Conservation (phyloP, 2,329 filamentous ascomycete species). For the Aspergillus glaucus region DNA sequence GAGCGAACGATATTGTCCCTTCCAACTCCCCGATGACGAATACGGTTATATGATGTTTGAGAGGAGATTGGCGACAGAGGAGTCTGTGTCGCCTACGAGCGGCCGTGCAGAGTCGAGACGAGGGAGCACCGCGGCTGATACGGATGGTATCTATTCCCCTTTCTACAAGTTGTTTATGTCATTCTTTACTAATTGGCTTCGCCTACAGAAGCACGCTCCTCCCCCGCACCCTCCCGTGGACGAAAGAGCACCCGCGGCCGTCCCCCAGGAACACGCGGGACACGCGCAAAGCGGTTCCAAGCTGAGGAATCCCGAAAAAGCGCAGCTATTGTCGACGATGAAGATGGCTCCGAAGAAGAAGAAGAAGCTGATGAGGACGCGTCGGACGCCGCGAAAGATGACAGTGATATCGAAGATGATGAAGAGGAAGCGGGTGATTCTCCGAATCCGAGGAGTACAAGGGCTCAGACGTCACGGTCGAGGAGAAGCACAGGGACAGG, state of each 20-base stretch:
- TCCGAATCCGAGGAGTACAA: conserved; percentile 27
- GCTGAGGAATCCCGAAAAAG: conserved; percentile 27
- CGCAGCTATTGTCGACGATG: conserved; percentile 28
- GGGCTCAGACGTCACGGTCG: conserved; percentile 29
- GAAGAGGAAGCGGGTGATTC: conserved; percentile 32
- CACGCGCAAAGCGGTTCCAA: conserved; percentile 34
- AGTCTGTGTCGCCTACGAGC: conserved; percentile 37
- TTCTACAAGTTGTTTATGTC: conserved; percentile 1
- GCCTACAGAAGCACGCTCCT: conserved; percentile 36
- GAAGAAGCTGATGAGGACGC: conserved; percentile 35
- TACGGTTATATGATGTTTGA: conserved; percentile 46
- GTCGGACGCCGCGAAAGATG: conserved; percentile 29
- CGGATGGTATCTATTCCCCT: conserved; percentile 35
- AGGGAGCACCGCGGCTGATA: conserved; percentile 42
- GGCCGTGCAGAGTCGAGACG: conserved; percentile 31
- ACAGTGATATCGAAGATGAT: conserved; percentile 34
- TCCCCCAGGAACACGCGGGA: conserved; percentile 27
- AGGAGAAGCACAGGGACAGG: conserved; percentile 30
- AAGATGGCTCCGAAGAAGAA: conserved; percentile 35
- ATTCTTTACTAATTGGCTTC: conserved; percentile 1
- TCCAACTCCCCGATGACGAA: conserved; percentile 53
- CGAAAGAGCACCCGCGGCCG: conserved; percentile 30
- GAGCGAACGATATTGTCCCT: conserved; percentile 58
- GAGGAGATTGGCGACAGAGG: conserved; percentile 37
- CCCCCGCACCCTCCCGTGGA: conserved; percentile 37